Conservation (phyloP, 1,139 yeast species). For the Nakaseomyces bracarensis region DNA sequence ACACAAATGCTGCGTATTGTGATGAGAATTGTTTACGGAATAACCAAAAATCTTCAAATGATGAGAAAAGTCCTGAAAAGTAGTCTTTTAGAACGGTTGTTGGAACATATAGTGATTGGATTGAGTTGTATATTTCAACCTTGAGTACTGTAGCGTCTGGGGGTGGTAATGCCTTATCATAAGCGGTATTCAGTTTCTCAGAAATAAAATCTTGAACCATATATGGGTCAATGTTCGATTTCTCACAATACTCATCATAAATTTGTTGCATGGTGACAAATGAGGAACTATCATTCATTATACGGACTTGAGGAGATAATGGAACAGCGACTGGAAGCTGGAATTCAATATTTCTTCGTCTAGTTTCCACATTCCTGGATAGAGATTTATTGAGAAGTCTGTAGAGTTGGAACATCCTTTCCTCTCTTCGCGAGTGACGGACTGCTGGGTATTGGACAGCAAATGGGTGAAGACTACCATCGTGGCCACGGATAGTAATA, state of each 20-base stretch:
- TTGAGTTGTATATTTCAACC: constrained; percentile 83
- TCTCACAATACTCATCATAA: constrained; percentile 80
- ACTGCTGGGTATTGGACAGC: constrained; percentile 98
- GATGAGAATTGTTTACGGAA: constrained; percentile 93
- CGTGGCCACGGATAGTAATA: constrained; percentile 84
- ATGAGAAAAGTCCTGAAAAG: constrained; percentile 54
- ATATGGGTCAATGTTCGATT: constrained; percentile 69
- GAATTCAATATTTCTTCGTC: constrained; percentile 77
- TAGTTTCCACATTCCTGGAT: constrained; percentile 73
- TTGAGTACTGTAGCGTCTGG: constrained; percentile 85
- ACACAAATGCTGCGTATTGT: constrained; percentile 91
- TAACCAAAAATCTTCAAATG: constrained; percentile 92
- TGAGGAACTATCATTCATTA: constrained; percentile 74
- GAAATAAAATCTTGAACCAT: constrained; percentile 84
- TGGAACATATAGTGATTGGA: constrained; percentile 82
- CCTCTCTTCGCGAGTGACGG: constrained; percentile 94
- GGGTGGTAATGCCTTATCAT: constrained; percentile 84
- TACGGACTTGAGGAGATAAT: constrained; percentile 86
- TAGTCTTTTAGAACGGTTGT: constrained; percentile 71
- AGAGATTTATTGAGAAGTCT: constrained; percentile 78
- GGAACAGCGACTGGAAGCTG: constrained; percentile 92
- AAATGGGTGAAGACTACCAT: constrained; percentile 85
- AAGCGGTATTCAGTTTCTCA: constrained; percentile 83
- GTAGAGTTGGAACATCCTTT: constrained; percentile 84
- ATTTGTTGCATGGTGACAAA: constrained; percentile 77